These are phyloP conservation scores for Tricholoma saponaceum DNA, from an alignment of 768 basidiomycete species.

Conservation along the genomic window DNA sequence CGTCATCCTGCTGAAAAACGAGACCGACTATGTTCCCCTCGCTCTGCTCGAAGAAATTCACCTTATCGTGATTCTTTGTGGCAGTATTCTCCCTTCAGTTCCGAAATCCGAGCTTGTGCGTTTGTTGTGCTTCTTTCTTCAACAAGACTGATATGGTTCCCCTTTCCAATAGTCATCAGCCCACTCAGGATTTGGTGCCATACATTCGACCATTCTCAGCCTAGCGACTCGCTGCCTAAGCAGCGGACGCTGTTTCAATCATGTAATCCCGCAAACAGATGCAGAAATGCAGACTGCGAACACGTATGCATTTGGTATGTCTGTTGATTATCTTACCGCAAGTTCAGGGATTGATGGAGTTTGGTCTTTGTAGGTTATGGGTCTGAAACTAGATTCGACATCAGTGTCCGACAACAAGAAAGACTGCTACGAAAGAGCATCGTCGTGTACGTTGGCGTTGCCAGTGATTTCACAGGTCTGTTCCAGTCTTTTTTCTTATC, in stretches of 20 bases:
- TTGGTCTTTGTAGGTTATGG: conserved; percentile 38
- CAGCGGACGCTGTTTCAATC: conserved; percentile 51
- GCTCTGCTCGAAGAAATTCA: conserved; percentile 76
- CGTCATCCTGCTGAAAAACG: conserved; percentile 76
- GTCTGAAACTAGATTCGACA: conserved; percentile 55
- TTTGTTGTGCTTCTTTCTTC: conserved; percentile 6
- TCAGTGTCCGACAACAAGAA: conserved; percentile 51
- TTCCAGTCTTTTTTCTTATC: not conserved
- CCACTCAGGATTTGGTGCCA: conserved; percentile 77
- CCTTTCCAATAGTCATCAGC: conserved; percentile 42
- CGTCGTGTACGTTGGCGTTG: conserved; percentile 62
- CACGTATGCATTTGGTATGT: conserved; percentile 51
- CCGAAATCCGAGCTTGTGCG: conserved; percentile 77
- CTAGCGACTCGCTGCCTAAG: conserved; percentile 72
- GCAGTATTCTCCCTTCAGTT: conserved; percentile 64
- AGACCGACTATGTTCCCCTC: conserved; percentile 55
- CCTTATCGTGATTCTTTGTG: conserved; percentile 70
- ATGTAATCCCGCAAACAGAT: conserved; percentile 62
- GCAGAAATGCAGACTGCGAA: conserved; percentile 55
- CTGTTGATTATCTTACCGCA: not conserved
- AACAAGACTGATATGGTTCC: not conserved
- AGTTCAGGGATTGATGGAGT: not conserved
- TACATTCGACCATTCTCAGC: conserved; percentile 75
- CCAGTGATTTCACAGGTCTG: conserved; percentile 69
- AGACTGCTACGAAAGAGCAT: conserved; percentile 56